Base-by-base conservation (phyloP, 2,329 filamentous ascomycete genomes). In the Ceratocystis papillata region DNA sequence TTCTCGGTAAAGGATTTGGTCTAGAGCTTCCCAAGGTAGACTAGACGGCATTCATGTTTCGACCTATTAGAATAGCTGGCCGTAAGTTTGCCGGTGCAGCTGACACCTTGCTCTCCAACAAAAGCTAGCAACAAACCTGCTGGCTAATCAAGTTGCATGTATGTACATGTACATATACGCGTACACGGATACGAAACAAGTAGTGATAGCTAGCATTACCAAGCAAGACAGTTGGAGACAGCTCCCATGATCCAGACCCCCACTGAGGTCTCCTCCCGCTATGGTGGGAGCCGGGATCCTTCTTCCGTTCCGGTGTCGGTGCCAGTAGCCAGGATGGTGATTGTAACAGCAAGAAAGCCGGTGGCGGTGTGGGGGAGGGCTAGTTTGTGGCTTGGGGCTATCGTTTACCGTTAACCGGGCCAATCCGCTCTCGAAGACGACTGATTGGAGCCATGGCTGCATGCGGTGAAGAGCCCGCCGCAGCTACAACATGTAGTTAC, bases 301-400 rank as follows among this genome's bases (percentile, higher is more conserved):
- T 59, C 55, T 37, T 59, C 55, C 55, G 55, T 59, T 59, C 55
- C 55, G 55, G 55, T 59, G 55, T 59, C 55, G 55, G 55, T 59
- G 55, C 55, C n/a, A 30, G 33, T 20, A 12, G 12, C 50, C 22
- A 50, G 62, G 15, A 41, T 15, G 5, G 25, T 41, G 37, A 5
- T 41, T 41, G 10, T 12, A 50, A 22, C 17, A 3, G 20, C 45
- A 20, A 15, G 45, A 37, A n/a, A 37, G 46, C 20, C 20, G 48
- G 48, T 53, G 8, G 48, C 45, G 45, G 28, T 33, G 48, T 50
- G 44, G 37, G 62, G 15, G 46, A 7, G 17, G 25, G 0, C 10
- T 8, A n/a, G 28, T 4, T 53, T 15, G 15, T 37, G 15, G 3
- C 25, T 59, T n/a, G 25, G 6, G 25, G 28, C 55, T 59, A 25